These are phyloP conservation scores for Diophrys sp. DNA, from an alignment of 73 alveolate species.

Conservation along the genomic window DNA sequence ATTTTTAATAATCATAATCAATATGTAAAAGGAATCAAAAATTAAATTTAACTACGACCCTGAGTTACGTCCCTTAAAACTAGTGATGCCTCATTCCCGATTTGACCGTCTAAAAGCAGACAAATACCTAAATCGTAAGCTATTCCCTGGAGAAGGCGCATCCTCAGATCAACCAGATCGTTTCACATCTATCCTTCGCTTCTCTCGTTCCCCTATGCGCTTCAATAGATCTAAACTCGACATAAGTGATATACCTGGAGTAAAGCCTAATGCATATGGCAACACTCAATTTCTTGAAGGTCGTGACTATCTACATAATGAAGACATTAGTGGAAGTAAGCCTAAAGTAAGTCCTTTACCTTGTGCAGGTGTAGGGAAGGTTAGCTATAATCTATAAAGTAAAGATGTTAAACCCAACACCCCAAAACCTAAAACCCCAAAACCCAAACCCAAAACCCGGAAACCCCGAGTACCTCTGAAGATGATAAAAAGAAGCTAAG, in stretches of 20 bases:
- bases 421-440: no score
- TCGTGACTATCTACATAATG: neutral
- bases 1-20: no score
- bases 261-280: neutral
- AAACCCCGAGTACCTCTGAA: no score
- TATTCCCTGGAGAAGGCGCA: neutral
- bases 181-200: neutral
- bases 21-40: neutral
- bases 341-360: neutral
- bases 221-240: neutral
- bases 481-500: no score
- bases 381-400: no score
- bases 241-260: neutral
- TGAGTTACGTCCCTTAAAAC: neutral
- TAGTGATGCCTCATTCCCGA: neutral
- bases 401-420: no score
- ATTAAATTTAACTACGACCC: neutral
- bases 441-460: no score
- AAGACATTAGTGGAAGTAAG: neutral
- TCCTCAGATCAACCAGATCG: neutral
- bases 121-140: neutral
- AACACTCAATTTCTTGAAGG: neutral
- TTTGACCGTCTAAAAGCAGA: no score
- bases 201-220: neutral
- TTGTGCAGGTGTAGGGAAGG: neutral